phyloP scores from a whole-genome alignment of 2,329 filamentous ascomycete species.

The Aspergillus brunneoviolaceus region DNA sequence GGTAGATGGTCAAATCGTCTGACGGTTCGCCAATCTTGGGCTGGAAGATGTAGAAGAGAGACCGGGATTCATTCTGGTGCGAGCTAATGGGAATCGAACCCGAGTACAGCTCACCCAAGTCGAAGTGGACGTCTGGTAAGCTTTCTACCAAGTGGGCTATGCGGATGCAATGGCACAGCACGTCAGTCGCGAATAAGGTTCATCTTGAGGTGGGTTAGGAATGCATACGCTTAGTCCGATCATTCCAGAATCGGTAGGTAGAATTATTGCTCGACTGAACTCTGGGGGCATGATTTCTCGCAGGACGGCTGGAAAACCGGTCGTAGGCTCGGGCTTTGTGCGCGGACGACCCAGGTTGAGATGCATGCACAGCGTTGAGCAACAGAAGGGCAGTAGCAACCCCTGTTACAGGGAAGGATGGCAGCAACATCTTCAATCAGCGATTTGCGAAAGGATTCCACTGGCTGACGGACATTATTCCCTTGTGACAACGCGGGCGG shows the following conservation, averaged over 20 bases:
- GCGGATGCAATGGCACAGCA: not conserved
- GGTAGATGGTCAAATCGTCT: conserved; percentile 42
- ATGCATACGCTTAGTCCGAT: conserved; percentile 28
- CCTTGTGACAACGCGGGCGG: no score
- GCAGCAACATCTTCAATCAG: no score
- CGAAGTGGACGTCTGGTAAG: conserved; percentile 69
- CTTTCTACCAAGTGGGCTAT: conserved; percentile 62
- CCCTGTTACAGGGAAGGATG: no score
- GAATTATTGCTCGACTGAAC: no score
- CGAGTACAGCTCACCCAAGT: conserved; percentile 56
- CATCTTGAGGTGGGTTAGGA: not conserved
- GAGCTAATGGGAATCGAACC: conserved; percentile 55
- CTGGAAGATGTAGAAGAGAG: conserved; percentile 53
- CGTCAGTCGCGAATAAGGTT: not conserved
- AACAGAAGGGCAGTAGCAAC: no score
- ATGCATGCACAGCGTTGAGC: no score
- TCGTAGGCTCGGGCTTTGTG: no score
- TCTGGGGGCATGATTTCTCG: no score
- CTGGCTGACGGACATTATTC: no score
- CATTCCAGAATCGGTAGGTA: conserved; percentile 27
- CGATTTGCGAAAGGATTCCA: no score
- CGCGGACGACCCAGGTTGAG: no score
- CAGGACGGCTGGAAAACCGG: no score
- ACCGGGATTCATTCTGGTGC: conserved; percentile 42
- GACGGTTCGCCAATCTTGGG: conserved; percentile 45